Evolutionary conservation across 768 basidiomycete genomes (phyloP), one percentile per base, ranked within the genome.

Genomic region (Suillus placidus): DNA sequence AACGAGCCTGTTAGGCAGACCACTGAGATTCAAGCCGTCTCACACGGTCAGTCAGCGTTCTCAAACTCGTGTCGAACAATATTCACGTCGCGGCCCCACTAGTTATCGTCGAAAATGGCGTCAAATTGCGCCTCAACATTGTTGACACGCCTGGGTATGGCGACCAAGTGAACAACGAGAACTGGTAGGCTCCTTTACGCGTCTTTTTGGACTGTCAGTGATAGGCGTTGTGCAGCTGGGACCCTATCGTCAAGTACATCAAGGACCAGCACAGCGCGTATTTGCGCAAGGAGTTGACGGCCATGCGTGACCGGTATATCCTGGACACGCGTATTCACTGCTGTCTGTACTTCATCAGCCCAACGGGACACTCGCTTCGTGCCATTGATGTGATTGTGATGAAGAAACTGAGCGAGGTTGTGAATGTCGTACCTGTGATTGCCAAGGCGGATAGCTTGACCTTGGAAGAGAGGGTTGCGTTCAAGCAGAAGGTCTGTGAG

Each of bases 201-300:
- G 60, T 63, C 2, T 35, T 51, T 37, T 61, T 38, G 45, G 57
- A 43, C 1, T 37, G 45, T 65, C 61, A 55, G 66, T 68, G 18
- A 71, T 55, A 45, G 42, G 16, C 0, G 49, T 37, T 2, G 10
- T 68, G n/a, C 67, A 96, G 94, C 84, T 99, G 97, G 97, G 97
- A 99, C 74, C 93, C 97, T 51, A 99, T 99, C 73, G 86, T 99
- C 77, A 98, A 97, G 80, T 97, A 99, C 79, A 98, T 98, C 84
- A 95, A 96, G 83, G 97, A 99, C 84, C 97, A 99, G 77, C 97
- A 99, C 83, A 95, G 94, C 76, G 94, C 95, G 43, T 99, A 97
- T 80, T 87, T 99, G 62, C 93, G 97, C 80, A 99, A 99, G 81
- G 97, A 99, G 83, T 85, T 99, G 69, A 99, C 97, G 3, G 97